Evolutionary conservation across 495 filamentous ascomycete genomes (phyloP), one percentile per base, ranked within the genome.

Genomic region (Podospora appendiculata): DNA sequence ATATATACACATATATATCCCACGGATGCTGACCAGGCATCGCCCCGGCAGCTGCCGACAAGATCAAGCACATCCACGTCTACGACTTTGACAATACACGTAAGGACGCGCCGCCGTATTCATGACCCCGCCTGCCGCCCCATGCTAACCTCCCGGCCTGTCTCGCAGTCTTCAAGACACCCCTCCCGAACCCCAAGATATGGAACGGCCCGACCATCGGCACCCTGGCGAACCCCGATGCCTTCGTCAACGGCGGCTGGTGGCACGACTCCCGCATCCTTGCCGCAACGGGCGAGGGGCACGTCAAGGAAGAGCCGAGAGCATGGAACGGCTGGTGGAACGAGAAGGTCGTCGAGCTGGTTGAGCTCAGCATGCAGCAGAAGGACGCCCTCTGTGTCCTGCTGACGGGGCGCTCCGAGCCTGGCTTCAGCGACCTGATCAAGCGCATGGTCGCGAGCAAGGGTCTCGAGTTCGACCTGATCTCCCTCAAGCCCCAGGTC

Each of bases 71-170:
- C 7, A 82, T 99, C 48, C 93, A 99, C 65, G 79, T 99, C 52
- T 99, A 97, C 73, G 93, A 99, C 70, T 99, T 99, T 65, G 93
- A 99, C 64, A 97, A 99, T 61, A 99, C 93, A 39, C 73, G 90
- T 94, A 58, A 54, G 57, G 32, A 75, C 69, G 81, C 59, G 36
- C 36, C n/a, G 25, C 36, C 43, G 17, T 16, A 16, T 40, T 13
- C 38, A n/a, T 34, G 17, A 11, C 33, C 6, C 47, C 32, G 12
- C 11, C 6, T 25, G 8, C 13, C 19, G 14, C 13, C 34, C 56
- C 54, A 47, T 11, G 40, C 45, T 60, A 17, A 51, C 32, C 32
- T 44, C 12, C 8, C 11, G 36, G 32, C 1, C 41, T 6, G 11
- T 36, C 16, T 9, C 25, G 34, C 57, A 95, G 89, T 99, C 9